phyloP scores from a whole-genome alignment of 2,329 filamentous ascomycete genomes.

The Aspergillus fischeri region DNA sequence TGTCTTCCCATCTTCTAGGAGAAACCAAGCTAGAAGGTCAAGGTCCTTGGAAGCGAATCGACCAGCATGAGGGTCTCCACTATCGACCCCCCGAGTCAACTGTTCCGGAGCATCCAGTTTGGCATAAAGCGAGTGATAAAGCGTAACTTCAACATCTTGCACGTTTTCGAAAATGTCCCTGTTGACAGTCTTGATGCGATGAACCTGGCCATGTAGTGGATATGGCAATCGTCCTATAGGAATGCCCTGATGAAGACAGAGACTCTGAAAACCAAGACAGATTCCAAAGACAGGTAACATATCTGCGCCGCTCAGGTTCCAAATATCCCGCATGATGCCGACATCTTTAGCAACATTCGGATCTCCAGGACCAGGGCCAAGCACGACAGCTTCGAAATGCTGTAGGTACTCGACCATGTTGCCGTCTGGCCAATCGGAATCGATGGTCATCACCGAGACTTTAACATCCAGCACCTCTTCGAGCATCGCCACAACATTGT shows the following conservation, averaged over 20 bases:
- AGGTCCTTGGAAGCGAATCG: constrained; percentile 23
- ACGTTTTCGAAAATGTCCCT: constrained; percentile 64
- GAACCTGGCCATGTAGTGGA: constrained; percentile 79
- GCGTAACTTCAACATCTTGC: constrained; percentile 62
- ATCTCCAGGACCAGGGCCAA: constrained; percentile 85
- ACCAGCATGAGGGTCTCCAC: background rate
- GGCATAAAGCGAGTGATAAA: constrained; percentile 66
- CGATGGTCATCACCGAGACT: constrained; percentile 70
- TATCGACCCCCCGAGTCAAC: background rate
- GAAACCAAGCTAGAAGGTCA: constrained; percentile 60
- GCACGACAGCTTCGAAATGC: constrained; percentile 78
- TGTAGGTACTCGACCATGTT: constrained; percentile 48
- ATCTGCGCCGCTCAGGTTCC: constrained; percentile 58
- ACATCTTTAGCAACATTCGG: constrained; percentile 70
- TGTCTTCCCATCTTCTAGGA: constrained; percentile 34
- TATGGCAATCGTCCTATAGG: constrained; percentile 62
- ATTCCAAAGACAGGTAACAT: constrained; percentile 78
- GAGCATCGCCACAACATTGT: constrained; percentile 85
- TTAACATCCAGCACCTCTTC: constrained; percentile 63
- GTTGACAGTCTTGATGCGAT: constrained; percentile 57
- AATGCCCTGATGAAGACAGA: constrained; percentile 66
- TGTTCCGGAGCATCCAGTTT: constrained; percentile 33
- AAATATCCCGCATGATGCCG: constrained; percentile 74
- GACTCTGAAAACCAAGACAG: constrained; percentile 82
- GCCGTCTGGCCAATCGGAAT: constrained; percentile 43